Percentiles rank a stretch among this genome's conserved stretches.
Conservation (phyloP, 305 asterid genomes). For the Euphrasia arctica region DNA sequence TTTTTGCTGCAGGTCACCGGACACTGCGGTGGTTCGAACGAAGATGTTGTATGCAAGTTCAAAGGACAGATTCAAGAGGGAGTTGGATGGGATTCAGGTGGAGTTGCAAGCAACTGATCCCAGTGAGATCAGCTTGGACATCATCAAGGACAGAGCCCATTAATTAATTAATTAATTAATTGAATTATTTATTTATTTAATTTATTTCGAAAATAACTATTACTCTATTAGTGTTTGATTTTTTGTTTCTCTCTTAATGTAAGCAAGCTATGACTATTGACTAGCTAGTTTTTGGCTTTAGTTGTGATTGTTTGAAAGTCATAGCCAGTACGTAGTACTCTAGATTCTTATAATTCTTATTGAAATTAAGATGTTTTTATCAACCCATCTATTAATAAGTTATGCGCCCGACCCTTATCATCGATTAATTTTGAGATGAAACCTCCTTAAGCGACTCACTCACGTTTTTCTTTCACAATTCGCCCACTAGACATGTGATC, state of each 20-base stretch:
- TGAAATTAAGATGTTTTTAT: background rate
- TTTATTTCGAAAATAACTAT: background rate
- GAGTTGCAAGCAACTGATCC: conserved; percentile 57
- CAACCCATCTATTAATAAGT: too few relatives aligned
- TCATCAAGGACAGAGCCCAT: conserved; percentile 42
- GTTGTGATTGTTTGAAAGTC: background rate
- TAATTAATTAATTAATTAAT: conserved; percentile 8
- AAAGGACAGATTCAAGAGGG: conserved; percentile 53
- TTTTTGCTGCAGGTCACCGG: conserved; percentile 39
- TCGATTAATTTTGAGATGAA: too few relatives aligned
- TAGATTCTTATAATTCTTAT: background rate
- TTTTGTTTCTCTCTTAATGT: conserved; percentile 10
- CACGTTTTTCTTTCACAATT: too few relatives aligned
- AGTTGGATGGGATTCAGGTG: conserved; percentile 50
- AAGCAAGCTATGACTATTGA: conserved; percentile 4
- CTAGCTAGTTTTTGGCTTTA: conserved; percentile 8
- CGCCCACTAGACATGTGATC: too few relatives aligned
- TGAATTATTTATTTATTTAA: background rate
- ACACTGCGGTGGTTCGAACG: conserved; percentile 38
- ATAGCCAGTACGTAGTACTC: background rate
- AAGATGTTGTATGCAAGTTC: conserved; percentile 58
- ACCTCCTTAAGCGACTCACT: too few relatives aligned
- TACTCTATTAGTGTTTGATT: background rate
- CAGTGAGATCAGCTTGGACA: conserved; percentile 53
- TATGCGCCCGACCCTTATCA: too few relatives aligned